phyloP scores from a whole-genome alignment of 1,284 basidiomycete species.

The Rhizopogon parksii region DNA sequence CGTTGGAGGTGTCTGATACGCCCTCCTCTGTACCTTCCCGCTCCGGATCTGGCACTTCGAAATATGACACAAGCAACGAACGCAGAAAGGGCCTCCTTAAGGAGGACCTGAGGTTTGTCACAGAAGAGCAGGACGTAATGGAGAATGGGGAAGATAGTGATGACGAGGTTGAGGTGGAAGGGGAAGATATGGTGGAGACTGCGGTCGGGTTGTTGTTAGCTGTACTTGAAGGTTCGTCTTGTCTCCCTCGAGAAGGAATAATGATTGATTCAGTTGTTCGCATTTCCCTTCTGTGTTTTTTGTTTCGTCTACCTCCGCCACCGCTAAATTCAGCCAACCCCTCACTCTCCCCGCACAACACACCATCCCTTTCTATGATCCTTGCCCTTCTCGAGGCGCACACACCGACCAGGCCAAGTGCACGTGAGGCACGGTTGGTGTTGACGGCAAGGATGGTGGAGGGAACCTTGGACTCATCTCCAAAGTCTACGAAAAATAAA shows the following conservation, averaged over 20 bases:
- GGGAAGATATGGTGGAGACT: constrained; percentile 68
- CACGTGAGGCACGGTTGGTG: constrained; percentile 74
- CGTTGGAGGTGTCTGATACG: constrained; percentile 19
- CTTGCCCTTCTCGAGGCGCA: neutral
- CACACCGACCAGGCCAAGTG: constrained; percentile 34
- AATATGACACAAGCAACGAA: constrained; percentile 8
- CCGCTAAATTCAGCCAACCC: neutral
- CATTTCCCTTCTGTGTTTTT: too few species aligned
- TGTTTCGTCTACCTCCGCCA: neutral
- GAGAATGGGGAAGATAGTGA: constrained; percentile 46
- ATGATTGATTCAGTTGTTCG: constrained; percentile 3
- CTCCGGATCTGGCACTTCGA: constrained; percentile 19
- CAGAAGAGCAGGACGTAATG: constrained; percentile 30
- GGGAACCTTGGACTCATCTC: constrained; percentile 32
- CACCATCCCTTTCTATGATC: neutral
- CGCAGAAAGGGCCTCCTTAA: constrained; percentile 25
- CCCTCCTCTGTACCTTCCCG: constrained; percentile 10
- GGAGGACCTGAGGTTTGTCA: constrained; percentile 38
- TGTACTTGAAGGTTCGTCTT: constrained; percentile 66
- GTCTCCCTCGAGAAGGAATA: neutral
- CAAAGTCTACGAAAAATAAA: constrained; percentile 31
- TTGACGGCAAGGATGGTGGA: constrained; percentile 59
- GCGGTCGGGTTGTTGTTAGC: constrained; percentile 74
- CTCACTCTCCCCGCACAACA: neutral
- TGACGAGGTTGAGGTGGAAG: constrained; percentile 44